Percentiles rank a stretch among this genome's conserved stretches.
These are phyloP conservation scores for Phytophthora sojae DNA, from an alignment of 352 stramenopile species.

Conservation along the genomic window DNA sequence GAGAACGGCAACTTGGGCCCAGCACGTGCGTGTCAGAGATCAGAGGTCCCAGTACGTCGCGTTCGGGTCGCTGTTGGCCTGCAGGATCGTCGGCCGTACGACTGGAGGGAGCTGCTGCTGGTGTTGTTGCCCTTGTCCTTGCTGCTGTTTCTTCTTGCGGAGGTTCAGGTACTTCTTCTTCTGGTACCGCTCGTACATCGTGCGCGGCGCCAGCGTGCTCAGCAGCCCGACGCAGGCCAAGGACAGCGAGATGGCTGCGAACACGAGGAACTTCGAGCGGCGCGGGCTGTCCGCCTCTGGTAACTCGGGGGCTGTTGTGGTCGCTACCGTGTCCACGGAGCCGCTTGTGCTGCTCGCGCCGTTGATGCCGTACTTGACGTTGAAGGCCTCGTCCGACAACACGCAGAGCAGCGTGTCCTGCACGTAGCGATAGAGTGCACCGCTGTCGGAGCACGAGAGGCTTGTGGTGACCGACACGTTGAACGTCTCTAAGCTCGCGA, in stretches of 20 bases:
- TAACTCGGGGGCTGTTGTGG: slow-evolving; percentile 15
- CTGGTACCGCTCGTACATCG: slow-evolving; percentile 36
- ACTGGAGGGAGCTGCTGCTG: slow-evolving; percentile 3
- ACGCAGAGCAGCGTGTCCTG: slow-evolving; percentile 56
- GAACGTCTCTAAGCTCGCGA: slow-evolving; percentile 38
- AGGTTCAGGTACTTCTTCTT: slow-evolving; percentile 32
- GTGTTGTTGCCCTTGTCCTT: background rate
- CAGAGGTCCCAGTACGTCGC: slow-evolving; percentile 30
- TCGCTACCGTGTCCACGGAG: background rate
- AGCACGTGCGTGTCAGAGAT: background rate
- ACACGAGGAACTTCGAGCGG: slow-evolving; percentile 47
- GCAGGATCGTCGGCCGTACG: slow-evolving; percentile 9
- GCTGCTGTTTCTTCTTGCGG: slow-evolving; percentile 21
- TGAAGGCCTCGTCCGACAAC: slow-evolving; percentile 45
- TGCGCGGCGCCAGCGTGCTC: slow-evolving; percentile 28
- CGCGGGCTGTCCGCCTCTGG: slow-evolving; percentile 31
- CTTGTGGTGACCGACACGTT: slow-evolving; percentile 44
- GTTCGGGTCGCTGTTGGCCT: slow-evolving; percentile 15
- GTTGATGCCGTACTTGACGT: slow-evolving; percentile 41
- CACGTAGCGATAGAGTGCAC: slow-evolving; percentile 40
- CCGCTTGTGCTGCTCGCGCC: slow-evolving; percentile 14
- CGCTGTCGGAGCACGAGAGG: slow-evolving; percentile 42
- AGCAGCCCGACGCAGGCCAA: slow-evolving; percentile 34
- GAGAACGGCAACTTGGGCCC: slow-evolving; percentile 9
- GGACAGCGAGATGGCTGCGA: slow-evolving; percentile 23